Base-by-base conservation (phyloP, 2,329 filamentous ascomycete species). In the Ceratocystiopsis minuta region DNA sequence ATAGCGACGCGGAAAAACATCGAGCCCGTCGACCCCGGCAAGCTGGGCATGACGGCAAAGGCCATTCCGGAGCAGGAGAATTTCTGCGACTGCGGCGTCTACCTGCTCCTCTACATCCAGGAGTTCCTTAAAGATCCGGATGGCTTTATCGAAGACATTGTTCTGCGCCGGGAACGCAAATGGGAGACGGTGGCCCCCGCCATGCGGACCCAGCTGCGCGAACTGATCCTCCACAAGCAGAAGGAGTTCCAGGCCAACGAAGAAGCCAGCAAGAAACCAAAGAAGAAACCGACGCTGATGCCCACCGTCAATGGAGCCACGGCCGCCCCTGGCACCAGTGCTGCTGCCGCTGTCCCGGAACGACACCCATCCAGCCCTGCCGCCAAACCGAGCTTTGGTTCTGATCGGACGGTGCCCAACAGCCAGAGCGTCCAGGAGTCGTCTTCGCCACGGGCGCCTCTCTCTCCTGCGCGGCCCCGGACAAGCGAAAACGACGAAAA, bases 51-150 rank as follows among this genome's bases (percentile, higher is more conserved):
- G 64, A 85, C 75, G 34, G 83, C 82, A 5, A 80, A 72, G 45
- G 66, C 70, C 9, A 78, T 95, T 14, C 88, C 90, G 0, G 62
- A 71, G 46, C 90, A 98, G 57, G 61, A 73, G 39, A 96, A 98
- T 54, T 81, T 70, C 50, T 87, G 74, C 46, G 90, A 98, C 55
- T 98, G 90, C 53, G 90, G 90, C 10, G 63, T 95, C 0, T 98
- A 81, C 51, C 63, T 96, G 3, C 63, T 95, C 4, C 80, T 78
- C 3, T 98, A 96, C 53, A 67, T 93, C 41, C 72, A 85, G 49
- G 76, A 81, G 48, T 94, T 98, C 48, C 68, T 92, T 15, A 67
- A 74, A 41, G 62, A 84, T 45, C 88, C 88, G 0, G 74, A 83
- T 47, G 57, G 55, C 0, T 90, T 92, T 49, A 66, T 82, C 15